Evolutionary conservation across 1,284 basidiomycete species (phyloP), one percentile per base, ranked within the genome.

Genomic region (Irpex sp.): DNA sequence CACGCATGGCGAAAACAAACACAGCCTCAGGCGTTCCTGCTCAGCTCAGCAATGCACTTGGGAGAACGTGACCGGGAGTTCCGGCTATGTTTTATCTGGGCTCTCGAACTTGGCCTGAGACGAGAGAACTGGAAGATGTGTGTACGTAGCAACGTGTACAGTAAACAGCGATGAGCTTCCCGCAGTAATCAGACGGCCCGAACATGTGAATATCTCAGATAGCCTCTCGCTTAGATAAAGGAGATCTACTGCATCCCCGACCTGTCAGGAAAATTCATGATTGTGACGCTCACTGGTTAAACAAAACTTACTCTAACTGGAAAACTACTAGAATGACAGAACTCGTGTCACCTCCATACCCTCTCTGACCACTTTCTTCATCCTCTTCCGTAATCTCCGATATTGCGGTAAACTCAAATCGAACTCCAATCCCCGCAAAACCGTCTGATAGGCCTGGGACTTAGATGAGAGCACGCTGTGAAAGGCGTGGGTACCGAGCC

Each of bases 401-500:
- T 86, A 83, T 70, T 84, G 86, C 11, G 86, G 79, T 6, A 85
- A 82, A 10, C 82, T 80, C 60, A 93, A 79, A 69, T 92, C 88
- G 60, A 85, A 84, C 15, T 80, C 80, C n/a, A 94, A 81, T 66
- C 80, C 79, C 70, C 79, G 85, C 68, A 93, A 76, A 2, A 93
- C 63, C 1, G 81, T 74, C 2, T 75, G 68, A 77, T 93, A 92
- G 6, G 79, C 79, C 18, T 86, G 83, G 27, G 88, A 84, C 74
- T 91, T 93, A 43, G 82, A 84, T 2, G 84, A 84, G 3, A 97
- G 80, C 45, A 96, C 87, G 11, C 86, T 83, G 74, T 90, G 85
- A 78, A 97, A 95, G 1, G 96, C 96, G 72, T 92, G 90, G 63
- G 86, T 87, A 15, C 96, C 95, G n/a, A 97, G 86, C 92, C 96